phyloP scores from a whole-genome alignment of 2,329 filamentous ascomycete species.

The Harringtonia aguacate region DNA sequence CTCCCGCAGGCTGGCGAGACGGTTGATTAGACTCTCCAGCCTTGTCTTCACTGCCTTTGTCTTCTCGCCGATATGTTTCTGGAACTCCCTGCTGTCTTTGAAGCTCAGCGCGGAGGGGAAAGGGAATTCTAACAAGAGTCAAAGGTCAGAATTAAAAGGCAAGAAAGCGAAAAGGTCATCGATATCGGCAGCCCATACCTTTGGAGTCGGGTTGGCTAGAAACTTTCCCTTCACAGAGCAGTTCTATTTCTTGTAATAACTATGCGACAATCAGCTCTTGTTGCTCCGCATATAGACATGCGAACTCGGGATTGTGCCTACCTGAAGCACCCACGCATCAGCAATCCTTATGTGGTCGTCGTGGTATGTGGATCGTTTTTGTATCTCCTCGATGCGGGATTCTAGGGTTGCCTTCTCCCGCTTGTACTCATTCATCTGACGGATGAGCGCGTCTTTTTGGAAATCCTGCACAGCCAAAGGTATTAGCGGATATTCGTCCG shows the following conservation, averaged over 20 bases:
- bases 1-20: constrained; percentile 39
- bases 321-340: constrained; percentile 91
- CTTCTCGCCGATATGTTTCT: constrained; percentile 68
- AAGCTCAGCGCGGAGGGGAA: constrained; percentile 51
- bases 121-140: constrained; percentile 31
- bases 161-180: background rate
- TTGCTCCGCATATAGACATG: background rate
- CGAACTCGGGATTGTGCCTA: constrained; percentile 24
- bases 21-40: constrained; percentile 57
- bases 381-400: constrained; percentile 66
- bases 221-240: constrained; percentile 42
- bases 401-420: constrained; percentile 78
- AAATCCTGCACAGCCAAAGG: constrained; percentile 52
- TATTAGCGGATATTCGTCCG: constrained; percentile 19
- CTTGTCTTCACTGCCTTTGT: constrained; percentile 66
- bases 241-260: constrained; percentile 54
- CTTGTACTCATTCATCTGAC: constrained; percentile 97
- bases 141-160: background rate
- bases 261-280: constrained; percentile 17
- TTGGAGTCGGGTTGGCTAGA: constrained; percentile 30
- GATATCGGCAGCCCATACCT: constrained; percentile 22
- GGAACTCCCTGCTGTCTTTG: constrained; percentile 60
- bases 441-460: constrained; percentile 92
- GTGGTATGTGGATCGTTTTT: constrained; percentile 69
- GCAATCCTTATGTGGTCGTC: constrained; percentile 87